Conservation (phyloP, 2,329 filamentous ascomycete species). For the Tricladium varicosporioides region DNA sequence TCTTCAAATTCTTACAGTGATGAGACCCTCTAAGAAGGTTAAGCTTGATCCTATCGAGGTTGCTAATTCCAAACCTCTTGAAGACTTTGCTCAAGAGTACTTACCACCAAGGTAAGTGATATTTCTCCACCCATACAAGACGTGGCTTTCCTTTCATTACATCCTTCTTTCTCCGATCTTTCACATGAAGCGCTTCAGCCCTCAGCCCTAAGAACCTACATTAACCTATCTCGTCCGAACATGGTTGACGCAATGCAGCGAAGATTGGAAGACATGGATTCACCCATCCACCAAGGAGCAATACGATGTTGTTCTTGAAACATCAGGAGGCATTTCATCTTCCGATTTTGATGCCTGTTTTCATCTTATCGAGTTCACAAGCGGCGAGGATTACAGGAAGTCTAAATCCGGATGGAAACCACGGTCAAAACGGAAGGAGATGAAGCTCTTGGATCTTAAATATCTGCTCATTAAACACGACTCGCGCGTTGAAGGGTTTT, state of each 20-base stretch:
- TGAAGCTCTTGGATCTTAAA: constrained; percentile 64
- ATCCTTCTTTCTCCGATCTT: not conserved
- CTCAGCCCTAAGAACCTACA: not conserved
- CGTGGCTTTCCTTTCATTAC: not conserved
- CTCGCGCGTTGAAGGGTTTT: constrained; percentile 49
- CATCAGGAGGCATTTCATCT: constrained; percentile 38
- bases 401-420: constrained; percentile 65
- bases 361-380: constrained; percentile 60
- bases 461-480: constrained; percentile 60
- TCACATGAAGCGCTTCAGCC: not conserved
- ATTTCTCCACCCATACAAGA: not conserved
- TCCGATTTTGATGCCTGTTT: constrained; percentile 54
- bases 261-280: constrained; percentile 42
- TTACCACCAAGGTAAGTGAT: constrained; percentile 44
- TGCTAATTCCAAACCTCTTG: constrained; percentile 47
- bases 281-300: constrained; percentile 44
- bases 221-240: not conserved
- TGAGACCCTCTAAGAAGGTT: not conserved
- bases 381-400: constrained; percentile 58
- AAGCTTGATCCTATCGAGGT: constrained; percentile 39
- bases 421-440: constrained; percentile 60
- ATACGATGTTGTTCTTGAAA: constrained; percentile 46
- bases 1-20: not conserved
- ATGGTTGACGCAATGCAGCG: constrained; percentile 3
- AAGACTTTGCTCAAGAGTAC: constrained; percentile 48